phyloP scores from a whole-genome alignment of 73 alveolate genomes.

The Paramecium primaurelia region DNA sequence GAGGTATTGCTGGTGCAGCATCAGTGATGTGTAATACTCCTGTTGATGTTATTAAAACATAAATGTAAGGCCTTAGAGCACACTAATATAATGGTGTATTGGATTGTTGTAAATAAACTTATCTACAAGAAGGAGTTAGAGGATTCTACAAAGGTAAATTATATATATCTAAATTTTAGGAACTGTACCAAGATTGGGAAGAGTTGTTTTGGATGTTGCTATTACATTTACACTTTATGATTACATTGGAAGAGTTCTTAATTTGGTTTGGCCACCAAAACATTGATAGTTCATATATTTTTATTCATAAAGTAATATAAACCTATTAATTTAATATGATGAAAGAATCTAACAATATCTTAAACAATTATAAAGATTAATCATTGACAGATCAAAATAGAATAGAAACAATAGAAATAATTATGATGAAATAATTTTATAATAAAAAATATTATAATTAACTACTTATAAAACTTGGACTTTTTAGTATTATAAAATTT shows the following conservation, averaged over 20 bases:
- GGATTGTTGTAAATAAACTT: constrained; percentile 70
- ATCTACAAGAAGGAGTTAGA: constrained; percentile 73
- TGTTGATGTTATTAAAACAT: constrained; percentile 87
- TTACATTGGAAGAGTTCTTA: constrained; percentile 68
- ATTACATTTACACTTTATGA: constrained; percentile 83
- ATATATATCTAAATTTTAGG: constrained; percentile 56
- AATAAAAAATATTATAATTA: too few relatives aligned
- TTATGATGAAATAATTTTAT: too few relatives aligned
- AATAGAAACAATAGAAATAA: too few relatives aligned
- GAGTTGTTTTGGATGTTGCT: constrained; percentile 90
- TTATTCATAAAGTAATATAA: neutral
- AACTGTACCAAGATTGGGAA: constrained; percentile 86
- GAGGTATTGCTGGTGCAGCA: constrained; percentile 92
- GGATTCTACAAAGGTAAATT: constrained; percentile 76
- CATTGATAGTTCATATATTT: constrained; percentile 49
- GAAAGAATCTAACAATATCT: too few relatives aligned
- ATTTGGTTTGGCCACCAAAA: constrained; percentile 63
- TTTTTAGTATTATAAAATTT: too few relatives aligned
- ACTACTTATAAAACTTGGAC: too few relatives aligned
- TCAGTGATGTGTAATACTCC: constrained; percentile 85
- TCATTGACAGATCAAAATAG: too few relatives aligned
- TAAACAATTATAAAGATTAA: too few relatives aligned
- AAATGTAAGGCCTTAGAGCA: constrained; percentile 85
- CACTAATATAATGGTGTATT: constrained; percentile 74
- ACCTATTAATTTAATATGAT: neutral